Evolutionary conservation across 139 green algal species (phyloP), one percentile per base, ranked within the genome.

Genomic region (Helicosporidium sp.): DNA sequence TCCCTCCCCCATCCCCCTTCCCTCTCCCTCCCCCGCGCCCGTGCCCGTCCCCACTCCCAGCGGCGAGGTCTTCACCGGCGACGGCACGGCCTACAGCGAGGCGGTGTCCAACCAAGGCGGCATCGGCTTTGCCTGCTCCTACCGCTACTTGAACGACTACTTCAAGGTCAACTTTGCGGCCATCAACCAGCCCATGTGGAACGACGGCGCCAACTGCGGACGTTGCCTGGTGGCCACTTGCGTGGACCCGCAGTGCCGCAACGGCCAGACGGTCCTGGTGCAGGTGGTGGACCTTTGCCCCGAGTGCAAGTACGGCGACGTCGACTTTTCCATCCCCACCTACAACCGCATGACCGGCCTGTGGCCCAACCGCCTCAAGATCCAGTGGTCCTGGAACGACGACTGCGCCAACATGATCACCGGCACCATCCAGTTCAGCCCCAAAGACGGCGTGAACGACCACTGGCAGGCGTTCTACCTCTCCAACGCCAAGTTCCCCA

Each of bases 271-370:
- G 23, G 29, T 60, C 5, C 27, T 19, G 0, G 23, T 37, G 3
- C 28, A 52, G 27, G 36, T 60, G 10, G 45, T 60, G 22, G 53
- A 60, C 45, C n/a, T 40, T 27, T 60, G 53, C 28, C 53, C 53
- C 19, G 29, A 43, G 35, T 60, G 53, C 33, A 44, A n/a, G 2
- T 17, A 51, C 18, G 41, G 42, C 12, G 53, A 53, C 24, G 28
- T 60, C 4, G 53, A 60, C 28, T 29, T 60, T 7, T 33, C 23
- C 34, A 44, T 54, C 22, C 42, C 42, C 23, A 28, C 29, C n/a
- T 60, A 44, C 24, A 12, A 33, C 17, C 28, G 46, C 10, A 19
- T 60, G 22, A 52, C 41, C 25, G 53, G 41, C 22, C 10, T 50
- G 31, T 40, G 39, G 39, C 25, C 27, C 34, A 18, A 51, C 48